phyloP scores from a whole-genome alignment of 352 stramenopile species.

The Globisporangium polare region DNA sequence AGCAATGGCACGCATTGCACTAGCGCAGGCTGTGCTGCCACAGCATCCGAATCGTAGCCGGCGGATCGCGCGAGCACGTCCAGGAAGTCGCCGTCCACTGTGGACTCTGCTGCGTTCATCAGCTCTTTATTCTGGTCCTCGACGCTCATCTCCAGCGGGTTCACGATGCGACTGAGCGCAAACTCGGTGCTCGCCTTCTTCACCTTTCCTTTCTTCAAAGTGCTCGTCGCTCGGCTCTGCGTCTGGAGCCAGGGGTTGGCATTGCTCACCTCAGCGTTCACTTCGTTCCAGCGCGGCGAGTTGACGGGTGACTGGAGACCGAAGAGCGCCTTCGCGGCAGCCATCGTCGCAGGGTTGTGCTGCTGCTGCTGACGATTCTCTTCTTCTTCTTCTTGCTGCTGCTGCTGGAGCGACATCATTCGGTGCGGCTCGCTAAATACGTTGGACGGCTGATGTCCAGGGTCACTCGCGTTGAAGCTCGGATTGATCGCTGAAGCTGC shows the following conservation, averaged over 20 bases:
- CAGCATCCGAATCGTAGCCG: neutral
- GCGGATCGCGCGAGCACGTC: neutral
- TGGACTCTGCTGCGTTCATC: neutral
- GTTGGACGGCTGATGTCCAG: neutral
- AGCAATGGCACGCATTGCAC: no score
- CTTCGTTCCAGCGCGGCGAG: neutral
- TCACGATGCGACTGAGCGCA: neutral
- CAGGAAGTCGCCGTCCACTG: slow-evolving; percentile 6
- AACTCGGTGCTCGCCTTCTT: neutral
- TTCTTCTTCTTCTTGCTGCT: no score
- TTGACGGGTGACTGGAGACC: slow-evolving; percentile 2
- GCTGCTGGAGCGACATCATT: neutral
- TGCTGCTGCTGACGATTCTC: no score
- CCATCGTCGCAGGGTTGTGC: neutral
- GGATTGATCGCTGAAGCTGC: slow-evolving; percentile 14
- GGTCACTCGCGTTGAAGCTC: slow-evolving; percentile 4
- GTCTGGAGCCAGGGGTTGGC: neutral
- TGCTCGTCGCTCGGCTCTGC: neutral
- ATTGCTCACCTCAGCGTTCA: neutral
- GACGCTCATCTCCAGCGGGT: neutral
- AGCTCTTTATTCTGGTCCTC: slow-evolving; percentile 9
- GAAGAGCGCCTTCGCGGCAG: slow-evolving; percentile 4
- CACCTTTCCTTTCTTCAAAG: neutral
- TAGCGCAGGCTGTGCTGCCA: neutral
- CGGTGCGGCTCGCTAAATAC: neutral